Conservation (phyloP, 306 rosid genomes). For the Heteromeles arbutifolia region DNA sequence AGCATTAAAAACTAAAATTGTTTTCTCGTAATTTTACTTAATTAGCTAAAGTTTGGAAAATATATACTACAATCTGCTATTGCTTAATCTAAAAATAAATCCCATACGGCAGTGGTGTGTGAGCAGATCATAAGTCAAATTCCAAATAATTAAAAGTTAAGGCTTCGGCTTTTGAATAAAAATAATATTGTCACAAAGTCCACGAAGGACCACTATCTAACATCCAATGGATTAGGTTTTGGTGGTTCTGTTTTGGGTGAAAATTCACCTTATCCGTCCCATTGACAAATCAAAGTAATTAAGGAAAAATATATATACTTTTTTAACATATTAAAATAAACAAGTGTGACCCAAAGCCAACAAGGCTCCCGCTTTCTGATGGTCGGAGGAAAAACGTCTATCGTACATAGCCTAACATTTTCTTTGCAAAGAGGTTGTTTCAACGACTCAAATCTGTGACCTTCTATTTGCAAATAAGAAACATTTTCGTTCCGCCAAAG, state of each 20-base stretch:
- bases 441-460: no score
- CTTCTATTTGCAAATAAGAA: no score
- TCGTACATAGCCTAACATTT: no score
- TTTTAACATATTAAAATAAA: not conserved
- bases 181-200: not conserved
- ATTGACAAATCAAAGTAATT: not conserved
- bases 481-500: no score
- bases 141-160: not conserved
- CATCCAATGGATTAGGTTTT: constrained; percentile 16
- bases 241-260: constrained; percentile 8
- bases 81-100: not conserved
- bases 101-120: not conserved
- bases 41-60: not conserved
- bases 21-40: not conserved
- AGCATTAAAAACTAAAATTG: no score
- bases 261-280: constrained; percentile 16
- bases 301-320: not conserved
- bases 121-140: not conserved
- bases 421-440: no score
- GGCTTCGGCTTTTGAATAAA: not conserved
- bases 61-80: not conserved
- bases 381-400: fast-evolving
- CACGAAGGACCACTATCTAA: constrained; percentile 18
- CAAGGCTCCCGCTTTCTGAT: fast-evolving
- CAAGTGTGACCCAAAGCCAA: no score